These are phyloP conservation scores for Micractinium conductrix DNA, from an alignment of 139 green algal species.

Conservation along the genomic window DNA sequence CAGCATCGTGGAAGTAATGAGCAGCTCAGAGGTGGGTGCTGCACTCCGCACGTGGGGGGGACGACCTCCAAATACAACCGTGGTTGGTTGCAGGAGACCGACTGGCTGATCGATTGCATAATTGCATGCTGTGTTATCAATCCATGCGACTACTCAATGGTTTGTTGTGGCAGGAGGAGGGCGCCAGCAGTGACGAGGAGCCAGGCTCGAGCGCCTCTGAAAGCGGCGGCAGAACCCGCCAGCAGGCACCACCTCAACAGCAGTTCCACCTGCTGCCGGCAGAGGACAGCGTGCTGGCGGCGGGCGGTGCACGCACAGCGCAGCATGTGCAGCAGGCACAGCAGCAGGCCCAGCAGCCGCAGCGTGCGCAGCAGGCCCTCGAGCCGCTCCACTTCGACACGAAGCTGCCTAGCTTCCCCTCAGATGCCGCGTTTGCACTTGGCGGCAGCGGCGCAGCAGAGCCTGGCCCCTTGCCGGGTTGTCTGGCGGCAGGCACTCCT, in stretches of 20 bases:
- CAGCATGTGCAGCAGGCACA: not conserved
- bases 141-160: not conserved
- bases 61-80: no score
- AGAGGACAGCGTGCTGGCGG: slow-evolving; percentile 16
- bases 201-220: not conserved
- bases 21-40: slow-evolving; percentile 4
- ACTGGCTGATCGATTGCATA: not conserved
- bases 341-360: not conserved
- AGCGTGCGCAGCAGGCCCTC: not conserved
- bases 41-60: no score
- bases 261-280: not conserved
- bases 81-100: no score
- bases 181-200: not conserved
- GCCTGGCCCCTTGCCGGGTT: no score
- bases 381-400: slow-evolving; percentile 11
- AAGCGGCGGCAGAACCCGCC: not conserved
- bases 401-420: not conserved
- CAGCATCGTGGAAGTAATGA: slow-evolving; percentile 12
- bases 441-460: no score
- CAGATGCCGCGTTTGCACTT: slow-evolving; percentile 19
- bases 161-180: not conserved
- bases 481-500: no score
- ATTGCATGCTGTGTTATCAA: not conserved
- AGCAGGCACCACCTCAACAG: no score
- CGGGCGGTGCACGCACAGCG: not conserved